Conservation (phyloP, 2,329 filamentous ascomycete species). For the Alternaria arbusti region DNA sequence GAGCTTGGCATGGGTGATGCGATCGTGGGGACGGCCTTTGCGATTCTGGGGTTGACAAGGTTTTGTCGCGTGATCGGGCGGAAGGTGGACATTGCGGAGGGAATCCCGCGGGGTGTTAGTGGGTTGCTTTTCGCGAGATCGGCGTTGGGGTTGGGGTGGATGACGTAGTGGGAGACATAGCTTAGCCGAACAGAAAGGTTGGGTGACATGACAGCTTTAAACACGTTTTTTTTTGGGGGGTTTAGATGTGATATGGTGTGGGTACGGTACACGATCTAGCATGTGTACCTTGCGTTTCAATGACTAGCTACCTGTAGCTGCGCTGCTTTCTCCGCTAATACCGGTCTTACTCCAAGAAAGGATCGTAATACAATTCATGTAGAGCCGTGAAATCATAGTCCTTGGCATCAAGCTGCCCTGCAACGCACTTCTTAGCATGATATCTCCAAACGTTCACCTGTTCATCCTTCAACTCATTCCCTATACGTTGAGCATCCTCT, state of each 20-base stretch:
- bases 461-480: not conserved
- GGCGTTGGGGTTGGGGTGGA: not conserved
- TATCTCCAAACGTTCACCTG: too few relatives aligned
- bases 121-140: not conserved
- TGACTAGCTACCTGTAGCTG: too few relatives aligned
- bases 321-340: too few relatives aligned
- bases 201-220: not conserved
- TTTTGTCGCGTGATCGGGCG: not conserved
- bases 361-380: not conserved
- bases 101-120: not conserved
- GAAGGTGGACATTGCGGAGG: not conserved
- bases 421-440: too few relatives aligned
- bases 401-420: too few relatives aligned
- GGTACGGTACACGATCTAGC: too few relatives aligned
- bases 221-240: not conserved
- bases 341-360: too few relatives aligned
- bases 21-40: too few relatives aligned
- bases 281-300: too few relatives aligned
- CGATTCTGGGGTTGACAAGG: not conserved
- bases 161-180: not conserved
- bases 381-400: not conserved
- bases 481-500: not conserved
- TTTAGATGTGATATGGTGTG: too few relatives aligned
- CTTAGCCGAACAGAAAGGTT: not conserved
- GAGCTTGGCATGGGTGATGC: constrained; percentile 1